A percentile compares a stretch with the other conserved stretches of the same genome.
These are phyloP conservation scores for Pleurotus tuber-regium DNA, from an alignment of 768 basidiomycete species.

Conservation along the genomic window DNA sequence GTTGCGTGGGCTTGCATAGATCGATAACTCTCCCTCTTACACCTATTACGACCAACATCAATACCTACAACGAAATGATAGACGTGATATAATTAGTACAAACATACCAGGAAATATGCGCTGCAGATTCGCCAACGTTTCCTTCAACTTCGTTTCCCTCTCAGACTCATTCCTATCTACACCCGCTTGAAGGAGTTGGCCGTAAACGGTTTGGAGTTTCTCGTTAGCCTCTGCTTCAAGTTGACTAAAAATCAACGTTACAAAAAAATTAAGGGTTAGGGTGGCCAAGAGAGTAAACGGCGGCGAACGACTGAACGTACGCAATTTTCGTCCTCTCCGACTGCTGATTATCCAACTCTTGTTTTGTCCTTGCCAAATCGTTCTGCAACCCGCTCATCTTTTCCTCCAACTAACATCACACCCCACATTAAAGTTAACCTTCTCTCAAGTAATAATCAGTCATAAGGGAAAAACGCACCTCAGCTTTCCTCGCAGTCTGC, in stretches of 20 bases:
- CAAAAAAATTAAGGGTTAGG: neutral
- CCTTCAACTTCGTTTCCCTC: conserved; percentile 79
- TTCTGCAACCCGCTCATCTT: conserved; percentile 54
- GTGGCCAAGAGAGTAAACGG: neutral
- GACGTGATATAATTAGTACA: neutral
- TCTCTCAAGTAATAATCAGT: neutral
- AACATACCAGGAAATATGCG: conserved; percentile 80
- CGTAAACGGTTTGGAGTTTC: conserved; percentile 78
- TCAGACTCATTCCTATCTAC: conserved; percentile 87
- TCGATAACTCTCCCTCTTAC: conserved; percentile 93
- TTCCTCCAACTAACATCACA: conserved; percentile 50
- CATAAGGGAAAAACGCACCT: conserved; percentile 38
- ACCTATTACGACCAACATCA: too few relatives aligned
- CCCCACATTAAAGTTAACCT: neutral
- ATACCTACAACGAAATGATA: too few relatives aligned
- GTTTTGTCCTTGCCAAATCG: conserved; percentile 64
- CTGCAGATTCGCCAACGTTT: conserved; percentile 80
- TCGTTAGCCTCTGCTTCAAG: conserved; percentile 91
- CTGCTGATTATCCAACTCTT: conserved; percentile 82
- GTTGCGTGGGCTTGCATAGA: conserved; percentile 89
- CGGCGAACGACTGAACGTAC: conserved; percentile 41
- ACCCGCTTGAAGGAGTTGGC: conserved; percentile 86
- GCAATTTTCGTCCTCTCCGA: conserved; percentile 78
- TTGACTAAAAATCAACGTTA: conserved; percentile 73
- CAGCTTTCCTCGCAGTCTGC: conserved; percentile 51